phyloP scores from a whole-genome alignment of 208 protist species.

The Trypanosomatidae sp. region DNA sequence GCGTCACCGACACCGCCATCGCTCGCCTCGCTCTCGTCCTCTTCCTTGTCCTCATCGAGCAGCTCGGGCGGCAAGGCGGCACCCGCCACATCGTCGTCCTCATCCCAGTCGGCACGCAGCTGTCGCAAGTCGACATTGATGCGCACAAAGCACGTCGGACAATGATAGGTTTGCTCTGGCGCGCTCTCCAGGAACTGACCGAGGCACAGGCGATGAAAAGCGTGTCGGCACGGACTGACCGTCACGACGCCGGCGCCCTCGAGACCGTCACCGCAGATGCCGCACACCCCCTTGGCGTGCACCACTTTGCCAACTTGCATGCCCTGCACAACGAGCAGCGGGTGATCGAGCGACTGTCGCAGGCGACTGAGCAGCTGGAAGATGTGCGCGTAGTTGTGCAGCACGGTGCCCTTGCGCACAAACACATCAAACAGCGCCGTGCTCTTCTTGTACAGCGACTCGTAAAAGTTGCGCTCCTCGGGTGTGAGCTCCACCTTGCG shows the following conservation, averaged over 20 bases:
- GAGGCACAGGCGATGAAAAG: conserved; percentile 77
- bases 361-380: conserved; percentile 89
- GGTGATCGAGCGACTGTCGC: conserved; percentile 86
- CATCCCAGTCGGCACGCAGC: conserved; percentile 31
- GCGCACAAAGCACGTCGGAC: conserved; percentile 72
- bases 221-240: conserved; percentile 66
- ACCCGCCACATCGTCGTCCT: conserved; percentile 34
- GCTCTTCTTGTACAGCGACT: conserved; percentile 87
- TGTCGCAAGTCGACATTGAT: conserved; percentile 82
- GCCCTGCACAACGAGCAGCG: conserved; percentile 63
- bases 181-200: conserved; percentile 77
- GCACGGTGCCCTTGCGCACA: conserved; percentile 77
- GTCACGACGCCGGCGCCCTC: conserved; percentile 30
- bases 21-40: conserved; percentile 4
- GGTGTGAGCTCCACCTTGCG: conserved; percentile 39
- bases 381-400: conserved; percentile 93
- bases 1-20: neutral
- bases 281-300: conserved; percentile 65
- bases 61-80: conserved; percentile 66
- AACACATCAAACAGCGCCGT: conserved; percentile 86
- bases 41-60: conserved; percentile 17
- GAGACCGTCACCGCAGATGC: conserved; percentile 67
- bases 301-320: conserved; percentile 49
- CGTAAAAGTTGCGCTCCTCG: conserved; percentile 87
- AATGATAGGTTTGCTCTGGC: conserved; percentile 60